Conservation (phyloP, 352 stramenopile species). For the Phytophthora multivora region DNA sequence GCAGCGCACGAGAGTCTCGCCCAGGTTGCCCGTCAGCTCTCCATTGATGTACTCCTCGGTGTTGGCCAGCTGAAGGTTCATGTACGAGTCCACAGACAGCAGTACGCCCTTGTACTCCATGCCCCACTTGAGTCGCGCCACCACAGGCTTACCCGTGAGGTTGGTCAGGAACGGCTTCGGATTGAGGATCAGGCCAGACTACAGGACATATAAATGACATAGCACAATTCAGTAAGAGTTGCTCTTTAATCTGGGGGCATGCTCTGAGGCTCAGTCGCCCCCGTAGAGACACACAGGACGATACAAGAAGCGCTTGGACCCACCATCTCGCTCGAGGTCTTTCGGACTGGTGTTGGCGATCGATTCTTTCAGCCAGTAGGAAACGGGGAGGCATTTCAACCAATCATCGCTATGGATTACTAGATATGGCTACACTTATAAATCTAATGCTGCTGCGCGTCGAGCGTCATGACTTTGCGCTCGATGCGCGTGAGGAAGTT, state of each 20-base stretch:
- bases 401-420: slow-evolving; percentile 11
- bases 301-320: slow-evolving; percentile 7
- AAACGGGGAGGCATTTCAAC: slow-evolving; percentile 6
- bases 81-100: slow-evolving; percentile 97
- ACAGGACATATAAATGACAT: slow-evolving; percentile 3
- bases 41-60: slow-evolving; percentile 99
- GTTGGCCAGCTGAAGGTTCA: slow-evolving; percentile 98
- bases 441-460: slow-evolving; percentile 32
- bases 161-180: slow-evolving; percentile 96
- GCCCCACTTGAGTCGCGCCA: slow-evolving; percentile 99
- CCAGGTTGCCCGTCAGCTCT: slow-evolving; percentile 95
- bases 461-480: slow-evolving; percentile 56
- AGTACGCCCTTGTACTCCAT: slow-evolving; percentile 98
- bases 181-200: slow-evolving; percentile 93
- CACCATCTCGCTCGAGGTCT: slow-evolving; percentile 33
- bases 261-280: not conserved
- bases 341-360: slow-evolving; percentile 28
- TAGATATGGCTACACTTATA: slow-evolving; percentile 7
- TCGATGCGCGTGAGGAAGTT: slow-evolving; percentile 79
- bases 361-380: slow-evolving; percentile 30
- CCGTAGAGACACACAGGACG: not conserved
- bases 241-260: not conserved
- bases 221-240: slow-evolving; percentile 6
- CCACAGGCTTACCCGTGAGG: slow-evolving; percentile 94
- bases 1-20: slow-evolving; percentile 98